Percentiles rank a stretch among this genome's conserved stretches.
phyloP scores from a whole-genome alignment of 83 land plant species.

The Larix sibirica region DNA sequence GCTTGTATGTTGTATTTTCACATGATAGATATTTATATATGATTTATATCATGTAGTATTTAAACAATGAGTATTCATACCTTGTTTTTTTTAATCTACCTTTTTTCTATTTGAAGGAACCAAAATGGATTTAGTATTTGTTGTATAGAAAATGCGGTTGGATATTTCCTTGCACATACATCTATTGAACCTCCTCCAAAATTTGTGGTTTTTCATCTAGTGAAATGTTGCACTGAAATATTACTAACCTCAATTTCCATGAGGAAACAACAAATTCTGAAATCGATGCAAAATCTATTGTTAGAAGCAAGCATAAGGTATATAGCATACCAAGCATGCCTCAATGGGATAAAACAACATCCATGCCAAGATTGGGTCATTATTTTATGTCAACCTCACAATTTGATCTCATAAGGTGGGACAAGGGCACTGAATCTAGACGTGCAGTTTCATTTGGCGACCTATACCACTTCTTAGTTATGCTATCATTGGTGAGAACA shows the following conservation, averaged over 20 bases:
- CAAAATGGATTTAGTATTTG: constrained; percentile 87
- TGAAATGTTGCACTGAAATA: constrained; percentile 57
- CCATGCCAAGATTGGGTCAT: constrained; percentile 42
- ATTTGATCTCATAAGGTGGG: constrained; percentile 98
- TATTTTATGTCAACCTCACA: constrained; percentile 76
- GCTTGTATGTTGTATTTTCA: neutral
- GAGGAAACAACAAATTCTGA: constrained; percentile 19
- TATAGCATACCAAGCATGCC: constrained; percentile 21
- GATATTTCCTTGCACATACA: constrained; percentile 81
- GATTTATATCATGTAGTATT: neutral
- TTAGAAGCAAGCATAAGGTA: constrained; percentile 16
- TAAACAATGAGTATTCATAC: too few species aligned
- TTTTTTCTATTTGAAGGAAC: neutral
- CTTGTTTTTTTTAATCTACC: neutral
- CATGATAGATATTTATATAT: neutral
- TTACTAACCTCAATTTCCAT: constrained; percentile 14
- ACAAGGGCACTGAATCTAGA: constrained; percentile 77
- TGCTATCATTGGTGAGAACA: constrained; percentile 82
- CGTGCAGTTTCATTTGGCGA: constrained; percentile 90
- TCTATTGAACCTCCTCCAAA: constrained; percentile 61
- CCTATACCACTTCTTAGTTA: constrained; percentile 83
- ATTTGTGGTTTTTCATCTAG: constrained; percentile 43
- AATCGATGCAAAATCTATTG: constrained; percentile 14
- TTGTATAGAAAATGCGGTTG: constrained; percentile 80
- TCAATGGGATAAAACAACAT: constrained; percentile 54